phyloP scores from a whole-genome alignment of 2,329 filamentous ascomycete species.

The Colletotrichum sansevieriae region DNA sequence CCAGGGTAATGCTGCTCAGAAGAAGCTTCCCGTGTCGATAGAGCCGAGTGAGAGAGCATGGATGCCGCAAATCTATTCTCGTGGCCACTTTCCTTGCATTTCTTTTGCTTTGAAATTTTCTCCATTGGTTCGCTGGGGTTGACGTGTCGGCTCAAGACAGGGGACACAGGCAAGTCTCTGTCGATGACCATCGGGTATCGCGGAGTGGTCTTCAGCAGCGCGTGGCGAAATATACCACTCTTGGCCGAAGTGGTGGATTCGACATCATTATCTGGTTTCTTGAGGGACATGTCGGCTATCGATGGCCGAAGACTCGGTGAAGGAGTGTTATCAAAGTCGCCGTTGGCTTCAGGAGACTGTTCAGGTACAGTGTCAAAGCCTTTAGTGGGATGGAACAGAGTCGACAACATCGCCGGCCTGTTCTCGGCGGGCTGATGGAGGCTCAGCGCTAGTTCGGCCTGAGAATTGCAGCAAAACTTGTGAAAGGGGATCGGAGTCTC shows the following conservation, averaged over 20 bases:
- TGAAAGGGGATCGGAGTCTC: not conserved
- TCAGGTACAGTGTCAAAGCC: not conserved
- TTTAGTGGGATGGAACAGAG: slow-evolving; percentile 36
- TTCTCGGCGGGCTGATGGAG: not conserved
- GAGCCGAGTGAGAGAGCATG: slow-evolving; percentile 8
- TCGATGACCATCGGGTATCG: slow-evolving; percentile 42
- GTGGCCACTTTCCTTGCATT: not conserved
- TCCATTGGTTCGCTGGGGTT: slow-evolving; percentile 27
- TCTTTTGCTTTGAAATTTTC: not conserved
- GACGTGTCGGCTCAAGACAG: slow-evolving; percentile 38
- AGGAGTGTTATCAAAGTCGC: slow-evolving; percentile 52
- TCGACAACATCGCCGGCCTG: slow-evolving; percentile 34
- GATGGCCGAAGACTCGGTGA: slow-evolving; percentile 49
- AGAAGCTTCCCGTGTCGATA: not conserved
- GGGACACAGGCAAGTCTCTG: slow-evolving; percentile 43
- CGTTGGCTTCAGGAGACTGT: not conserved
- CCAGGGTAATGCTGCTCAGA: not conserved
- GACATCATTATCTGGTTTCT: slow-evolving; percentile 27
- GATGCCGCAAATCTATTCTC: slow-evolving; percentile 9
- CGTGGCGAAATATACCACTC: slow-evolving; percentile 41
- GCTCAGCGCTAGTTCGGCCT: slow-evolving; percentile 10
- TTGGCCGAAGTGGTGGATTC: slow-evolving; percentile 25
- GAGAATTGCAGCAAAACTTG: slow-evolving; percentile 7
- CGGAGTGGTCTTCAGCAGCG: slow-evolving; percentile 45
- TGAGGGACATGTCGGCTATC: slow-evolving; percentile 43